Base-by-base conservation (phyloP, 2,329 filamentous ascomycete species). In the Cordyceps cicadae region DNA sequence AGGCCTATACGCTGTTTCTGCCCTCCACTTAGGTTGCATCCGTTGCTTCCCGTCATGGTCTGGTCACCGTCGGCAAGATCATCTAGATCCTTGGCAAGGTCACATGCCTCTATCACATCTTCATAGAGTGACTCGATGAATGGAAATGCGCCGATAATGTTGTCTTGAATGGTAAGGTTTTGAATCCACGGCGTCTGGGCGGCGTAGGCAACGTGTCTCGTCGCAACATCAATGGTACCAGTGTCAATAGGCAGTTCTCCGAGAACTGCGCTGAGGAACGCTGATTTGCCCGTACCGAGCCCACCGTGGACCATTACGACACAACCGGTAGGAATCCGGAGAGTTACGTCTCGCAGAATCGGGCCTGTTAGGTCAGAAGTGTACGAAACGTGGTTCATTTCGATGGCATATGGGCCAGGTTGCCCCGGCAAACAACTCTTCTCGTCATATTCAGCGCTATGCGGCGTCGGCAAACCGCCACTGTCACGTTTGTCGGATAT, bases 101-200 rank as follows among this genome's bases (percentile, higher is more conserved):
- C 71, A 24, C 76, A 77, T 0, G 72, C 71, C 2, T 68, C 62
- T 5, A 75, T 41, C 0, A 76, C 70, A 3, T 64, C 64, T 0
- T 66, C 57, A 46, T 75, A 75, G 66, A 74, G 71, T 0, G 58
- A 14, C 0, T 66, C 64, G 2, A 76, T 70, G 43, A 70, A 73
- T 0, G 63, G 64, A 2, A 67, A 70, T 34, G 71, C 66, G 1
- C 70, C 75, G 6, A 73, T 61, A 6, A 77, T 73, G 39, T 75
- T 76, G 17, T 70, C 65, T 2, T 70, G 67, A 4, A 76, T 67
- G 0, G 69, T 69, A 0, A 66, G 69, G 24, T 76, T 76, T 59
- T 70, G 67, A 12, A 72, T 60, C 70, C 70, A 75, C 0, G 70
- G 67, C 2, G 69, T 69, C 58, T 72, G 70, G 5, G 68, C 67